These are phyloP conservation scores for Henckelia pumila DNA, from an alignment of 257 asterid species.

Conservation along the genomic window DNA sequence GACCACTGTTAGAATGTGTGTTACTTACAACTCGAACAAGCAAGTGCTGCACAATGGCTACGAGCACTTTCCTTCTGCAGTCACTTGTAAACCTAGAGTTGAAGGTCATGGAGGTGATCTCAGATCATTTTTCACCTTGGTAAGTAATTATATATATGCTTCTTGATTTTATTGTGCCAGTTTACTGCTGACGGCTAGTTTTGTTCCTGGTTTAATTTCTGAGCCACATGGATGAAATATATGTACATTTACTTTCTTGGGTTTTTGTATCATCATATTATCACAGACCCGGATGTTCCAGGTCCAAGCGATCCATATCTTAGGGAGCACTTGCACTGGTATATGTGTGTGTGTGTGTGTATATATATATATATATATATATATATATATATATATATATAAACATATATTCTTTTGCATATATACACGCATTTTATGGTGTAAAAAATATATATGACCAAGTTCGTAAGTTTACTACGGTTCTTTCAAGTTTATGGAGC, in stretches of 20 bases:
- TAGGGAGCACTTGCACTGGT: slow-evolving; percentile 72
- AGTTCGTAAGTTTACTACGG: too few relatives aligned
- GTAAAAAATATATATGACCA: too few relatives aligned
- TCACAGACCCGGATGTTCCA: slow-evolving; percentile 79
- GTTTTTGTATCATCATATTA: slow-evolving; percentile 36
- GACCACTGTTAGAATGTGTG: slow-evolving; percentile 52
- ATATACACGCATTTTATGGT: too few relatives aligned
- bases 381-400: too few relatives aligned
- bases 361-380: too few relatives aligned
- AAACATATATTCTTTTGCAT: too few relatives aligned
- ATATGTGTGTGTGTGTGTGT: too few relatives aligned
- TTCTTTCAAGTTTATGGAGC: too few relatives aligned
- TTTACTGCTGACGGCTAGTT: too few relatives aligned
- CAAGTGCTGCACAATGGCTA: slow-evolving; percentile 69
- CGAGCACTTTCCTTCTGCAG: slow-evolving; percentile 65
- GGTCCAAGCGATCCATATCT: slow-evolving; percentile 79
- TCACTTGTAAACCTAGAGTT: slow-evolving; percentile 61
- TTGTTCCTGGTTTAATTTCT: too few relatives aligned
- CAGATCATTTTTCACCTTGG: slow-evolving; percentile 84
- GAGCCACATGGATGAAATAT: too few relatives aligned
- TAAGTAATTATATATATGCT: slow-evolving; percentile 25
- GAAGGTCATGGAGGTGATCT: slow-evolving; percentile 74
- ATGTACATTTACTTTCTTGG: too few relatives aligned
- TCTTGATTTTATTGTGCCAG: background rate
- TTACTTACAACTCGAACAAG: slow-evolving; percentile 58